Evolutionary conservation across 192 early-diverging fungal genomes (phyloP), one percentile per base, ranked within the genome.

Genomic region (Lunasporangiospora selenospora): DNA sequence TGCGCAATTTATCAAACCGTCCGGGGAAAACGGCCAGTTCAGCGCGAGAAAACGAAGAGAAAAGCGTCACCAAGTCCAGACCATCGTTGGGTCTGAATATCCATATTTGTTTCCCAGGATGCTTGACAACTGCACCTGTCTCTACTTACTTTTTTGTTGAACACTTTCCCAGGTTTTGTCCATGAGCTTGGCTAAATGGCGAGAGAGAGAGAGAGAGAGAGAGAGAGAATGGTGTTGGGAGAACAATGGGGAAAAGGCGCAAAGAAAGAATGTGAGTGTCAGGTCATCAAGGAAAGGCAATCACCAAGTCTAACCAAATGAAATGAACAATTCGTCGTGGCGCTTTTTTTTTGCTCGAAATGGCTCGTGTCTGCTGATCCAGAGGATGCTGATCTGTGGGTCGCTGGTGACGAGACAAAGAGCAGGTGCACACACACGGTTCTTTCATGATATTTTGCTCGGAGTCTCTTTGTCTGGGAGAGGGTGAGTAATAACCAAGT

Each of bases 61-160:
- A 18, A 32, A 16, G 31, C 19, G 6, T 15, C 21, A 15, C 27
- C 27, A 62, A 42, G 19, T 29, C 19, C 16, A 41, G 18, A 15
- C 52, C 41, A 52, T 8, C 27, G 44, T 44, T 6, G 10, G 7
- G 42, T n/a, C 8, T 1, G 24, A n/a, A 34, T 47, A 11, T 21
- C 4, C 3, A n/a, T n/a, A 46, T 30, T 0, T 50, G 33, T 45
- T 48, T 6, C 39, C n/a, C 39, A 13, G n/a, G 39, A 40, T 40
- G 11, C 11, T 13, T 40, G n/a, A 13, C n/a, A 40, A 18, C 18
- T 10, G 11, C 32, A 63, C 61, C 61, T 53, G 51, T 63, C 53
- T 10, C 18, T 34, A 75, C 84, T 82, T 87, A 90, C 91, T 98
- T 78, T 98, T 98, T 76, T 92, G 89, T 75, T 98, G 96, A 30